Base-by-base conservation (phyloP, 2,329 filamentous ascomycete species). In the Aspergillus tubingensis region DNA sequence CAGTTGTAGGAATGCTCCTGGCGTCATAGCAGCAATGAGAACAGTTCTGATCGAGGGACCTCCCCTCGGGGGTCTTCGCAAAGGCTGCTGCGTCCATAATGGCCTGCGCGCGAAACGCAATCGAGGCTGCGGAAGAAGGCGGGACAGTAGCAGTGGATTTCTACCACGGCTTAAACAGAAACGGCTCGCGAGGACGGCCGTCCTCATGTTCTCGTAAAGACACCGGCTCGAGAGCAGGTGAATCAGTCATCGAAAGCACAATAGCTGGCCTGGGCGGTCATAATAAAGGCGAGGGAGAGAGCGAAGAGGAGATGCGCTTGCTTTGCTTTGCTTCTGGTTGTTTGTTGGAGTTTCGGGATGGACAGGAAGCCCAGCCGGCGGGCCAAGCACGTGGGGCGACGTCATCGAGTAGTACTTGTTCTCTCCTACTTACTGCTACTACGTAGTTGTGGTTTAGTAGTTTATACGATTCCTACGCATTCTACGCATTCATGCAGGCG, bases 1-100 rank as follows among this genome's bases (percentile, higher is more conserved):
- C 47, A 88, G 76, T 57, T 84, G 78, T 41, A 89, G 81, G 63
- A 88, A 87, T 1, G 83, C 85, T 5, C 80, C 82, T 0, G 86
- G 85, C 23, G 80, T 83, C 54, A 88, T 74, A 6, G 77, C 76
- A n/a, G 80, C 79, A 58, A 77, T 68, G 3, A 80, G 60, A 17
- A 79, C 52, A 19, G 66, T 67, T 36, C 74, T 67, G 63, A 68
- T 57, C 47, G 72, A 50, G 21, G 72, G 68, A 5, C 58, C 60
- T 66, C 70, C 63, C 51, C 61, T 65, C 54, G 67, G 66, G 47
- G 60, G 41, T 51, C 47, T 60, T 62, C 62, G 62, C 36, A 54
- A 47, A 47, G 56, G 59, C 15, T 51, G 23, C 62, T 61, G 67
- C 48, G 67, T 67, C 64, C 67, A 74, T 73, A 66, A 66, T 61